Conservation (phyloP, 352 stramenopile genomes). For the Elongisporangium prolatum region DNA sequence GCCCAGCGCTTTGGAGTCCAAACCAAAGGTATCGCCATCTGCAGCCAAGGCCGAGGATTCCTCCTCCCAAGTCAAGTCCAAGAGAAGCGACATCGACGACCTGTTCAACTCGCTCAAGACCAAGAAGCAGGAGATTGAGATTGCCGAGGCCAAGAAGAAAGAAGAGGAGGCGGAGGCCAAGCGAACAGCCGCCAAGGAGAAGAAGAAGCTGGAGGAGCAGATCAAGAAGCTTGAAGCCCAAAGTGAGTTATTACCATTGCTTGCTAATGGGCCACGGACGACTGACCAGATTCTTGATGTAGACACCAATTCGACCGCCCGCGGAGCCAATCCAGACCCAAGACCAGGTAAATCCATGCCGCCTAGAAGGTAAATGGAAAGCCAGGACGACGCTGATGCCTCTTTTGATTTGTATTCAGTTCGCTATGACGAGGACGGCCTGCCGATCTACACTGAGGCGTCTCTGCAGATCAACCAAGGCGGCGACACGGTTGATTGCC, state of each 20-base stretch:
- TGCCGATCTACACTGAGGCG: conserved; percentile 86
- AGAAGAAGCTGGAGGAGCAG: conserved; percentile 61
- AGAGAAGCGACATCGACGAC: conserved; percentile 64
- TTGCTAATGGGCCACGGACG: background rate
- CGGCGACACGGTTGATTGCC: conserved; percentile 80
- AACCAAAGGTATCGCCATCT: conserved; percentile 7
- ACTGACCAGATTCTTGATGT: background rate
- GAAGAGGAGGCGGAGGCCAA: conserved; percentile 36
- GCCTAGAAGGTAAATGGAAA: background rate
- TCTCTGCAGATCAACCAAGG: conserved; percentile 80
- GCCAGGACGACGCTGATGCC: background rate
- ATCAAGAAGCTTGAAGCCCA: conserved; percentile 81
- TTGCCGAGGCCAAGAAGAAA: conserved; percentile 50
- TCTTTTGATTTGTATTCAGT: conserved; percentile 27
- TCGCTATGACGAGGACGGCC: conserved; percentile 79
- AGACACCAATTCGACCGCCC: conserved; percentile 78
- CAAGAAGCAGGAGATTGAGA: conserved; percentile 66
- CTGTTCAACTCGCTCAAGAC: conserved; percentile 72
- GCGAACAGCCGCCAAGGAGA: conserved; percentile 45
- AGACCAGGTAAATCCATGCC: conserved; percentile 45
- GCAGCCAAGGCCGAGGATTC: background rate
- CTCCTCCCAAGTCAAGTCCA: conserved; percentile 6
- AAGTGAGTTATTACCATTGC: conserved; percentile 34
- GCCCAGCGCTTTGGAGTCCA: background rate
- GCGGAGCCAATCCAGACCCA: conserved; percentile 62